Evolutionary conservation across 1,284 basidiomycete genomes (phyloP).

Genomic region (Cutaneotrichosporon sp.): DNA sequence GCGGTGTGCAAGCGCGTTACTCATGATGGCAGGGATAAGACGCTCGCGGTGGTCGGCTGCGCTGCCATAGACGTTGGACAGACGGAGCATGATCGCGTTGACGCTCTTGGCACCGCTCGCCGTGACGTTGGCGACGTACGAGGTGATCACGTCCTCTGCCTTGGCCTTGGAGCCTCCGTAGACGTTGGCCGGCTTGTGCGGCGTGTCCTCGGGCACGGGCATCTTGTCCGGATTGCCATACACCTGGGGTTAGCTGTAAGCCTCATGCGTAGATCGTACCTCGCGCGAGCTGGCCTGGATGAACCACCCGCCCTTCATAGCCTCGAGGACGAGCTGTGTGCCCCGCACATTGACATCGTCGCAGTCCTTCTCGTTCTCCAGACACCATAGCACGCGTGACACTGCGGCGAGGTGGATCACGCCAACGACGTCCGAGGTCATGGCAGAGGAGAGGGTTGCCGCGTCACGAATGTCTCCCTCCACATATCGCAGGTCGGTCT

Average conservation of each 20-base stretch:
- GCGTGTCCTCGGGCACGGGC: conserved; percentile 30
- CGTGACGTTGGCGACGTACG: conserved; percentile 12
- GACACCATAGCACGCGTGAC: conserved; percentile 36
- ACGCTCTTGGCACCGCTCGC: conserved; percentile 11
- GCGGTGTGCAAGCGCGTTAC: conserved; percentile 35
- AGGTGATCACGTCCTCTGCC: conserved; percentile 29
- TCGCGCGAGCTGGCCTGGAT: conserved; percentile 40
- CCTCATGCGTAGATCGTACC: not conserved
- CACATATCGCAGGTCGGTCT: conserved; percentile 22
- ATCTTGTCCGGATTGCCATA: conserved; percentile 31
- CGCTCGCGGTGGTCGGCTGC: conserved; percentile 37
- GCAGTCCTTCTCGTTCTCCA: conserved; percentile 40
- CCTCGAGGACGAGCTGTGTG: conserved; percentile 29
- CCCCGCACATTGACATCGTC: conserved; percentile 41
- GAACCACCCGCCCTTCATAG: conserved; percentile 34
- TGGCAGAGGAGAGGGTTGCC: conserved; percentile 13
- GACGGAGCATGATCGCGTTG: conserved; percentile 32
- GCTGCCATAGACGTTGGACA: conserved; percentile 40
- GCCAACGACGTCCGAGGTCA: conserved; percentile 34
- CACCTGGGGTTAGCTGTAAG: conserved; percentile 17
- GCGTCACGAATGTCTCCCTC: conserved; percentile 36
- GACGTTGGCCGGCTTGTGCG: conserved; percentile 33
- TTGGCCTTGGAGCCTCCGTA: conserved; percentile 35
- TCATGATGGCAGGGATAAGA: conserved; percentile 35
- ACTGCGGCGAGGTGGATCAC: conserved; percentile 44